These are phyloP conservation scores for Neopestalotiopsis clavispora DNA, from an alignment of 2,329 filamentous ascomycete species.

Conservation along the genomic window DNA sequence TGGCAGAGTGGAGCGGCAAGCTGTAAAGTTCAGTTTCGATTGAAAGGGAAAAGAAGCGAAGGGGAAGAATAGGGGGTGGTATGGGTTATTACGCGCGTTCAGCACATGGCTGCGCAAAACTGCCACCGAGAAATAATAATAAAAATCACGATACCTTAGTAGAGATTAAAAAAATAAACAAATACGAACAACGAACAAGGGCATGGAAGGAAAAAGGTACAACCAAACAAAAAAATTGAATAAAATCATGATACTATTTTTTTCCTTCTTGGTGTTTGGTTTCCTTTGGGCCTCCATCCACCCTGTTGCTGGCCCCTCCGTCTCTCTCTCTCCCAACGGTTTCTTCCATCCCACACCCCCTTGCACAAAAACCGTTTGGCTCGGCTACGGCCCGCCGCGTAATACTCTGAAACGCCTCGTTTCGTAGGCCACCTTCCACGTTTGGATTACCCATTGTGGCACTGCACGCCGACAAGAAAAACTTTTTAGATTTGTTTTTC, in stretches of 20 bases:
- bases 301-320: too few species aligned
- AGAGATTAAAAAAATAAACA: too few species aligned
- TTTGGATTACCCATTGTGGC: neutral
- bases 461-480: neutral
- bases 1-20: conserved; percentile 29
- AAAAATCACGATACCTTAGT: too few species aligned
- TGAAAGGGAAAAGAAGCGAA: too few species aligned
- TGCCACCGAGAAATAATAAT: too few species aligned
- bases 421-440: neutral
- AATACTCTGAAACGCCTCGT: neutral
- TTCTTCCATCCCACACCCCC: neutral
- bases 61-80: too few species aligned
- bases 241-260: neutral
- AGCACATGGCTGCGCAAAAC: too few species aligned
- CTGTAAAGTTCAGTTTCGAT: neutral
- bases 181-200: too few species aligned
- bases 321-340: too few species aligned
- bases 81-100: too few species aligned
- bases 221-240: neutral
- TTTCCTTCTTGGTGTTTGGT: neutral
- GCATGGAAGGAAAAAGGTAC: neutral
- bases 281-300: neutral
- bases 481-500: neutral
- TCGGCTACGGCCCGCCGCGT: neutral
- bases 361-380: neutral